A percentile compares a stretch with the other conserved stretches of the same genome.
phyloP scores from a whole-genome alignment of 768 basidiomycete genomes.

The Paxillus involutus region DNA sequence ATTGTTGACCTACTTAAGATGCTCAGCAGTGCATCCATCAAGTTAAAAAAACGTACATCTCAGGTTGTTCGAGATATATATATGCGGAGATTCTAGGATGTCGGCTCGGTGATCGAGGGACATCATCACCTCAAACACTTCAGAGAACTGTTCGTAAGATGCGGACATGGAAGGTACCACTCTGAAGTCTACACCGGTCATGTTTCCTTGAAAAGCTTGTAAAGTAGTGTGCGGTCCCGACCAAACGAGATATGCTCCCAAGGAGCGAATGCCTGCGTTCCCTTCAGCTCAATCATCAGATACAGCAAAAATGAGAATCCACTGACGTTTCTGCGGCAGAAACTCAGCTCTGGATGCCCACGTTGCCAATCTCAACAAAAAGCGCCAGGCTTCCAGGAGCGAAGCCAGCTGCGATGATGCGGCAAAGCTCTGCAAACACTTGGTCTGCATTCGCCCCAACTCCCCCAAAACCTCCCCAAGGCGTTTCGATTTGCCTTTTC shows the following conservation, averaged over 20 bases:
- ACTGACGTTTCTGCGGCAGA: constrained; percentile 9
- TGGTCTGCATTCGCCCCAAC: constrained; percentile 1
- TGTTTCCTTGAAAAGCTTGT: constrained; percentile 11
- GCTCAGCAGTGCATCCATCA: not conserved
- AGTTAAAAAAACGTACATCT: not conserved
- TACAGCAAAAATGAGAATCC: not conserved
- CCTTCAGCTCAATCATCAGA: not conserved
- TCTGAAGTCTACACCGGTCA: constrained; percentile 8
- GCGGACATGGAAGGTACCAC: not conserved
- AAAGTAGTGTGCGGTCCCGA: constrained; percentile 7
- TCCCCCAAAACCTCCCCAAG: constrained; percentile 1
- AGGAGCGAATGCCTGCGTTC: not conserved
- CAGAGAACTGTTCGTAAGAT: constrained; percentile 12
- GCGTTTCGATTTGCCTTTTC: constrained; percentile 11
- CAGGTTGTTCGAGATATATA: constrained; percentile 5
- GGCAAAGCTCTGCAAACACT: constrained; percentile 9
- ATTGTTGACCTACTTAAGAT: constrained; percentile 1
- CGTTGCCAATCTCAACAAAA: constrained; percentile 8
- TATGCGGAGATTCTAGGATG: not conserved
- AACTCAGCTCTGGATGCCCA: constrained; percentile 11
- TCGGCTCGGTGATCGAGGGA: not conserved
- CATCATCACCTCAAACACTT: not conserved
- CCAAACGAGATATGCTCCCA: constrained; percentile 14
- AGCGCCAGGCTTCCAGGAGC: constrained; percentile 8
- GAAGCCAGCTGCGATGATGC: not conserved